Evolutionary conservation across 331 rosid genomes (phyloP).

Genomic region (Rosa hybrid): DNA sequence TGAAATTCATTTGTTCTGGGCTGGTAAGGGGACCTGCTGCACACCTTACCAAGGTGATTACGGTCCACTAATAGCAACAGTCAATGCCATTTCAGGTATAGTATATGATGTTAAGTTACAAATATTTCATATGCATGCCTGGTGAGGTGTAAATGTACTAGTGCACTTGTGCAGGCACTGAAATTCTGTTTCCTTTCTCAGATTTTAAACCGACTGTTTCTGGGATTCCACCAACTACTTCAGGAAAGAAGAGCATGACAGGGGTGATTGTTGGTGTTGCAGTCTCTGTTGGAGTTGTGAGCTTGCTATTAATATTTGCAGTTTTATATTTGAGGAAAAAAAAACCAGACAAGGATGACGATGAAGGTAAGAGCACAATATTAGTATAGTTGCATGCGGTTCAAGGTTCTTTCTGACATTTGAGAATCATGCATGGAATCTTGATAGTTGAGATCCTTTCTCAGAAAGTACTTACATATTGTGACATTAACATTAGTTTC

Average conservation of each 20-base stretch:
- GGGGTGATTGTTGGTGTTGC: constrained; percentile 25
- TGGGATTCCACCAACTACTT: constrained; percentile 11
- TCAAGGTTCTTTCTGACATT: background rate
- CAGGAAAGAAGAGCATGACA: constrained; percentile 12
- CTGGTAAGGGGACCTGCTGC: constrained; percentile 36
- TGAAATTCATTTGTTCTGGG: constrained; percentile 32
- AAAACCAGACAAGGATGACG: background rate
- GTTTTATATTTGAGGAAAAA: constrained; percentile 18
- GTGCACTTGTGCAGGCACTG: background rate
- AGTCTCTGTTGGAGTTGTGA: constrained; percentile 16
- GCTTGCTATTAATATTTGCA: constrained; percentile 1
- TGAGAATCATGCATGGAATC: background rate
- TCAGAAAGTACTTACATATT: no score
- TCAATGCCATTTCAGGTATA: constrained; percentile 25
- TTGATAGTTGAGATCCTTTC: background rate
- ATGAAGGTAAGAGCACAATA: constrained; percentile 23
- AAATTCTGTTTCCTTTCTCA: background rate
- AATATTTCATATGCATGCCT: background rate
- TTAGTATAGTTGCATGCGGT: background rate
- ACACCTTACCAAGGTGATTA: constrained; percentile 23
- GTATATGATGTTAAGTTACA: background rate
- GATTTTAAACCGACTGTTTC: constrained; percentile 22
- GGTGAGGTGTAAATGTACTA: background rate
- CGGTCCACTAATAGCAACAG: constrained; percentile 16
- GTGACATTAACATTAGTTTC: background rate